Conservation (phyloP, 306 rosid species). For the Hippophae gyantsensis region DNA sequence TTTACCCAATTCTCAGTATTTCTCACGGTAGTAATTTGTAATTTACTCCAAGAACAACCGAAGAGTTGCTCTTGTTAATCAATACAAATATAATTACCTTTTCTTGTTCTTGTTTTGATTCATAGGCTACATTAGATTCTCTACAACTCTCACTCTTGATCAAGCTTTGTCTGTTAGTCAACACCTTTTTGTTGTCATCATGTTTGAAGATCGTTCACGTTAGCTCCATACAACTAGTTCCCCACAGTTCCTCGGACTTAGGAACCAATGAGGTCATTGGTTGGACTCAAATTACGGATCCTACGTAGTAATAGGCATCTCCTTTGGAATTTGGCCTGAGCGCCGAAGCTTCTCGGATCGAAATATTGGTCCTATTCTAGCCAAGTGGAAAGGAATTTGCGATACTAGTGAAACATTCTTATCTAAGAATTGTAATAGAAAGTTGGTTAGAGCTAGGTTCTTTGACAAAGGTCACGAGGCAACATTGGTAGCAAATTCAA, state of each 20-base stretch:
- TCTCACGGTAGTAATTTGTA: too few species aligned
- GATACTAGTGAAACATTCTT: slow-evolving; percentile 50
- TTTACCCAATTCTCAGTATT: too few species aligned
- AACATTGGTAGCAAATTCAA: slow-evolving; percentile 14
- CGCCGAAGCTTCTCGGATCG: slow-evolving; percentile 66
- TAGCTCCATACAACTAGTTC: slow-evolving; percentile 88
- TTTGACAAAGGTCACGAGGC: slow-evolving; percentile 80
- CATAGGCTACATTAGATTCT: slow-evolving; percentile 29
- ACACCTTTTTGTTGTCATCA: slow-evolving; percentile 61
- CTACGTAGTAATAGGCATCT: slow-evolving; percentile 63
- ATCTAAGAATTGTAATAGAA: slow-evolving; percentile 45
- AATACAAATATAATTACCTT: too few species aligned
- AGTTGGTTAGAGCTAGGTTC: slow-evolving; percentile 68
- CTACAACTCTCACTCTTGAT: slow-evolving; percentile 43
- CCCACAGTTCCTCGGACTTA: slow-evolving; percentile 83
- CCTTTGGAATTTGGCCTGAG: slow-evolving; percentile 76
- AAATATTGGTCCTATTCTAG: slow-evolving; percentile 63
- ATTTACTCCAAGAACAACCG: too few species aligned
- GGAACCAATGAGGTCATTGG: slow-evolving; percentile 88
- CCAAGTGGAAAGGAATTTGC: slow-evolving; percentile 75
- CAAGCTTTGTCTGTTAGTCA: slow-evolving; percentile 29
- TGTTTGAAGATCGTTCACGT: slow-evolving; percentile 61
- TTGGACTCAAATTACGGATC: slow-evolving; percentile 86
- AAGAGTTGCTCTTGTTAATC: too few species aligned
- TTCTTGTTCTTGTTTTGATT: too few species aligned